Conservation (phyloP, 108 stramenopile species). For the Conticribra guillardii region DNA sequence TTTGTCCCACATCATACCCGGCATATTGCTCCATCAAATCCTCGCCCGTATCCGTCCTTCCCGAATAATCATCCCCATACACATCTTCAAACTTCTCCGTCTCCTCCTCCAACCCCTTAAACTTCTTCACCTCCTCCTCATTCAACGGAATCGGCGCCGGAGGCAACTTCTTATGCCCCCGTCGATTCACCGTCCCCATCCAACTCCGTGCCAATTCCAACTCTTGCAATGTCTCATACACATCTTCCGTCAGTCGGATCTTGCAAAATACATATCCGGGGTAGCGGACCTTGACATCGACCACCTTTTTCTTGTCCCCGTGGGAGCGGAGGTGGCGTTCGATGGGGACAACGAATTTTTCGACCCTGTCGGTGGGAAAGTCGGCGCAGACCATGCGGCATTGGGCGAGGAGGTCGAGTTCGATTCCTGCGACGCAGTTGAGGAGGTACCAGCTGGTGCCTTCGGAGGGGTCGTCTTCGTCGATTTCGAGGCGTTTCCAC, state of each 20-base stretch:
- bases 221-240: constrained; percentile 74
- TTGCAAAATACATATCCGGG: constrained; percentile 89
- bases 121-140: constrained; percentile 79
- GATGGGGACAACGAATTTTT: constrained; percentile 76
- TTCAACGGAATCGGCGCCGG: constrained; percentile 73
- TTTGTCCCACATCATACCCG: constrained; percentile 76
- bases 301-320: constrained; percentile 83
- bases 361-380: constrained; percentile 50
- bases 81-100: constrained; percentile 57
- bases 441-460: constrained; percentile 77
- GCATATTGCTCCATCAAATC: constrained; percentile 65
- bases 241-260: constrained; percentile 63
- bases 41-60: constrained; percentile 46
- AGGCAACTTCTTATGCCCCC: constrained; percentile 79
- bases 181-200: constrained; percentile 86
- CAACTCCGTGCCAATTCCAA: constrained; percentile 78
- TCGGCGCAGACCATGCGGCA: constrained; percentile 46
- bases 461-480: constrained; percentile 63
- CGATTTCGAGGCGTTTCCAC: constrained; percentile 68
- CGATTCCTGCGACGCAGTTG: constrained; percentile 84
- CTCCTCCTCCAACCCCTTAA: constrained; percentile 77
- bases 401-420: constrained; percentile 70
- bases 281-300: constrained; percentile 79
- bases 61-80: constrained; percentile 51
- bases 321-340: constrained; percentile 61